Evolutionary conservation across 2,329 filamentous ascomycete genomes (phyloP), one percentile per base, ranked within the genome.

Genomic region (Fusarium guadeloupense): DNA sequence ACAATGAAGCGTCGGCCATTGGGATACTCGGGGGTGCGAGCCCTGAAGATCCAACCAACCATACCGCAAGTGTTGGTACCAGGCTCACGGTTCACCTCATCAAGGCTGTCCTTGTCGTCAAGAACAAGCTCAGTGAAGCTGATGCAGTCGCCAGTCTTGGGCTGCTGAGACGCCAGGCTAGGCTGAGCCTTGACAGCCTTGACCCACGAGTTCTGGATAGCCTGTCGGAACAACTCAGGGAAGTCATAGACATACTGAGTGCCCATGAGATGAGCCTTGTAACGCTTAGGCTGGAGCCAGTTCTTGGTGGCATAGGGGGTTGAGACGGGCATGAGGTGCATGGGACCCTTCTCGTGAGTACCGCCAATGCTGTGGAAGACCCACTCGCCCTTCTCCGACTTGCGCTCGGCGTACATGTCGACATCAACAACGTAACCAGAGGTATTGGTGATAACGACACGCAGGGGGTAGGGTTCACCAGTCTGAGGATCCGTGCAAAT

Each of bases 231-330:
- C 42, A 99, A 88, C 84, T 99, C 95, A 25, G 95, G 95, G 89
- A 99, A 99, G 78, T 99, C 95, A 76, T 99, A 99, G 49, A 98
- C 95, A 75, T 97, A 99, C 79, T 99, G 95, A 23, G 95, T 99
- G 64, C 95, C 95, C 93, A 99, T 97, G 61, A 98, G 83, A 76
- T 99, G 95, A 68, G 95, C 95, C 89, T 97, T 97, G 88, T 99
- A 98, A 70, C 95, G 89, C 88, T 98, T 98, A 62, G 95, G 95
- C 81, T 99, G 95, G 59, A 99, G 85, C 83, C 93, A 96, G 78
- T 97, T 96, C 88, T 99, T 99, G 73, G 94, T 97, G 31, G 94
- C 90, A 78, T 99, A 99, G 19, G 95, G 93, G 4, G 93, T 93
- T 38, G 88, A 91, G 65, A 98, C 93, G 6, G 93, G 88, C 73